Percentiles rank a stretch among this genome's conserved stretches.
Conservation (phyloP, 352 stramenopile genomes). For the Blastocystis sp. region DNA sequence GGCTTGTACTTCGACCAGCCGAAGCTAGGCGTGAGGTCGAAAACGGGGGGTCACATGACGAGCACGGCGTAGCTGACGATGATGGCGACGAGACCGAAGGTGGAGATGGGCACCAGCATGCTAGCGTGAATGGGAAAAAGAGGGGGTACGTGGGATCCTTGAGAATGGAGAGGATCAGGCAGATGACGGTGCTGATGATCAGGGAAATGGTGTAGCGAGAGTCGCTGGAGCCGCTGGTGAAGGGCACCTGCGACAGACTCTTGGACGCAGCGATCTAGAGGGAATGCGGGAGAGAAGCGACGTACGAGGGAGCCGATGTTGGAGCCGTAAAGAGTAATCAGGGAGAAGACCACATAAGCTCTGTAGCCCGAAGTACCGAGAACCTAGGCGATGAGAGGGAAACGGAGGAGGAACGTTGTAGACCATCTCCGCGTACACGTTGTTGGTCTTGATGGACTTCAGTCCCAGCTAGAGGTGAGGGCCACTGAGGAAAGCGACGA, state of each 20-base stretch:
- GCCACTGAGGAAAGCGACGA: not conserved
- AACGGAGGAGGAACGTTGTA: slow-evolving; percentile 15
- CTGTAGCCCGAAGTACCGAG: slow-evolving; percentile 34
- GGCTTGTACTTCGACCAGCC: slow-evolving; percentile 26
- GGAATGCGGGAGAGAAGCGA: not conserved
- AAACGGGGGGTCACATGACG: slow-evolving; percentile 1
- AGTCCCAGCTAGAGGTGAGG: slow-evolving; percentile 20
- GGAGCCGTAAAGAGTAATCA: slow-evolving; percentile 49
- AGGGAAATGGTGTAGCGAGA: not conserved
- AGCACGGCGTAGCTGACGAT: slow-evolving; percentile 9
- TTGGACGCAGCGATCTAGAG: slow-evolving; percentile 18
- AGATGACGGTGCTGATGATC: slow-evolving; percentile 46
- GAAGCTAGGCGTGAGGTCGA: slow-evolving; percentile 17
- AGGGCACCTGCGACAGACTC: slow-evolving; percentile 4
- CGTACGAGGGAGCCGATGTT: slow-evolving; percentile 42
- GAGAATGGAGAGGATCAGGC: slow-evolving; percentile 30
- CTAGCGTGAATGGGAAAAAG: not conserved
- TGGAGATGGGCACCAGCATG: slow-evolving; percentile 39
- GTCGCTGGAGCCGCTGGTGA: not conserved
- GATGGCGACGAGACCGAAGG: slow-evolving; percentile 49
- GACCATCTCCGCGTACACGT: slow-evolving; percentile 62
- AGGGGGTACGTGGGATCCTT: slow-evolving; percentile 29
- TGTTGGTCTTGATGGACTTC: slow-evolving; percentile 56
- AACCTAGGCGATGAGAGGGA: slow-evolving; percentile 6
- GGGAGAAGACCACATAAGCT: slow-evolving; percentile 38